A percentile compares a stretch with the other conserved stretches of the same genome.
phyloP scores from a whole-genome alignment of 108 stramenopile species.

The Pseudonitzschia delicatissima region DNA sequence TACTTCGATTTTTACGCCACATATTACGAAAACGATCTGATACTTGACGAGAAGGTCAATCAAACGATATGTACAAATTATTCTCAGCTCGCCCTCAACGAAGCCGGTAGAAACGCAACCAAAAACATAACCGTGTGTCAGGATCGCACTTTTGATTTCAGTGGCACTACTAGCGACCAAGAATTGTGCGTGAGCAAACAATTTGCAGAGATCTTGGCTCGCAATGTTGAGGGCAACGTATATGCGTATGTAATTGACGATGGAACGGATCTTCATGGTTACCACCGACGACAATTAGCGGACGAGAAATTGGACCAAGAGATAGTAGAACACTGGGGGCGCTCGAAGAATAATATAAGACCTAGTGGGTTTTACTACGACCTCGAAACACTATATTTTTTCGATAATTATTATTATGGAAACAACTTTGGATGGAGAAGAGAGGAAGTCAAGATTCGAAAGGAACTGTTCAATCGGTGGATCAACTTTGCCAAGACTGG shows the following conservation, averaged over 20 bases:
- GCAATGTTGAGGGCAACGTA: conserved; percentile 2
- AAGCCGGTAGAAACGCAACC: too few species aligned
- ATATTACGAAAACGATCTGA: too few species aligned
- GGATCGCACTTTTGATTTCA: neutral
- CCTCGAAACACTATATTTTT: neutral
- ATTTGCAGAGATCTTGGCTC: neutral
- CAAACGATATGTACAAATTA: too few species aligned
- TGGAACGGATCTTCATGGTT: neutral
- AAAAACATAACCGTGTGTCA: neutral
- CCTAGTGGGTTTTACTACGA: neutral
- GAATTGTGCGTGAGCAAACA: neutral
- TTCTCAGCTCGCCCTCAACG: too few species aligned
- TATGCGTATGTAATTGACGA: conserved; percentile 1
- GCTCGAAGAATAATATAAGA: neutral
- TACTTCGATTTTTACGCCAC: too few species aligned
- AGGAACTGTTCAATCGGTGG: neutral
- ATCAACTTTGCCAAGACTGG: conserved; percentile 1
- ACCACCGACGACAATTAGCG: neutral
- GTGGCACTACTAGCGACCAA: neutral
- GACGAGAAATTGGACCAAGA: neutral
- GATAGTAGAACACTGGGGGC: neutral
- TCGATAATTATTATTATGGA: neutral
- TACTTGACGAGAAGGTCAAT: too few species aligned
- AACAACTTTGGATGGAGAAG: neutral
- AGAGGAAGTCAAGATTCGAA: neutral